Evolutionary conservation across 495 filamentous ascomycete species (phyloP).

Genomic region (Geopyxis carbonaria): DNA sequence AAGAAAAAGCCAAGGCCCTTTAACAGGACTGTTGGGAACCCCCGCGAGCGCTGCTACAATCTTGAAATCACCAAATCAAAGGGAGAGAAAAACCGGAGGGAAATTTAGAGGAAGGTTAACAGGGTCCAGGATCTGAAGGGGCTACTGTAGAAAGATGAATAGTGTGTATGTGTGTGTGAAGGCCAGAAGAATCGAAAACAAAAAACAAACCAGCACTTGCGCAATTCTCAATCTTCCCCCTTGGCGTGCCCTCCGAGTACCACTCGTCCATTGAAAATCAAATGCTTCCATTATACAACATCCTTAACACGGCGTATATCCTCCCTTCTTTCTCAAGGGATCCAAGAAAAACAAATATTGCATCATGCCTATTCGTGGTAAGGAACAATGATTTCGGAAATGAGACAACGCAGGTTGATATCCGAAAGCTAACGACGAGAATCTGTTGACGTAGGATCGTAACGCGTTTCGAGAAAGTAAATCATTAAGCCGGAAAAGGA

Average conservation of each 20-base stretch:
- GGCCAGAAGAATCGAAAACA: background rate
- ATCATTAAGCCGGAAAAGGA: conserved; percentile 1
- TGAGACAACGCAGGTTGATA: background rate
- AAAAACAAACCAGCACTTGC: background rate
- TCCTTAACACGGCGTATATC: conserved; percentile 4
- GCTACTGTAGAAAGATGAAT: background rate
- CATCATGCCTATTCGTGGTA: background rate
- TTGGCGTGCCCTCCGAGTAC: conserved; percentile 1
- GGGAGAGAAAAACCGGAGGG: background rate
- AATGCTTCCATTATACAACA: conserved; percentile 3
- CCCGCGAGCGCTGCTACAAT: conserved; percentile 8
- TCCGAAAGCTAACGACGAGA: background rate
- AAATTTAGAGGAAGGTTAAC: conserved; percentile 3
- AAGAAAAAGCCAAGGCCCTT: too few species aligned
- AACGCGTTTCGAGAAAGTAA: background rate
- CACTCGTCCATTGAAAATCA: conserved; percentile 4
- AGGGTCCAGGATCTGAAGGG: background rate
- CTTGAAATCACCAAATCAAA: conserved; percentile 5
- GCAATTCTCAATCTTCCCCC: conserved; percentile 3
- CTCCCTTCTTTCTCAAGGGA: conserved; percentile 5
- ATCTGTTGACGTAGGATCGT: background rate
- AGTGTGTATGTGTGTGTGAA: background rate
- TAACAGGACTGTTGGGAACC: too few species aligned
- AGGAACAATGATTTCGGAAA: background rate
- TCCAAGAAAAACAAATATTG: conserved; percentile 4